A percentile compares a stretch with the other conserved stretches of the same genome.
Evolutionary conservation across 106 monocot species (phyloP).

Genomic region (Hemerocallis citrina): DNA sequence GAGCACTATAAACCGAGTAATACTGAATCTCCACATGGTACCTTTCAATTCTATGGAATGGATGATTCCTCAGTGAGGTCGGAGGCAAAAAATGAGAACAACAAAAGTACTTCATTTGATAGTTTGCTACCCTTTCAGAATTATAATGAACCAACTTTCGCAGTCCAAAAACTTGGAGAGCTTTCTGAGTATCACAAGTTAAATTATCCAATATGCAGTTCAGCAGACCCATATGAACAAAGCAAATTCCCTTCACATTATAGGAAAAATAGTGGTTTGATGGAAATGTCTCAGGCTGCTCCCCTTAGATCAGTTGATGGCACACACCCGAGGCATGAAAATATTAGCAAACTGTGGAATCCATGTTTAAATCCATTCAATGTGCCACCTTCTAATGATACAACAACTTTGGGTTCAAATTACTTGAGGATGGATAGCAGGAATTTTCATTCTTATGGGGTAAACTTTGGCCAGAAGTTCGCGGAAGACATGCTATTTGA

Average conservation of each 20-base stretch:
- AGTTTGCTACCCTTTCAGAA: slow-evolving; percentile 9
- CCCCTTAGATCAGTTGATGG: background rate
- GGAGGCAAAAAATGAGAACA: background rate
- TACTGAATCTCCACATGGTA: slow-evolving; percentile 10
- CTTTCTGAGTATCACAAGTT: slow-evolving; percentile 6
- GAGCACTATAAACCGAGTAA: background rate
- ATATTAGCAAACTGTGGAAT: slow-evolving; percentile 5
- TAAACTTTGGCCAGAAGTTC: background rate
- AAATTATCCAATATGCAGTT: slow-evolving; percentile 7
- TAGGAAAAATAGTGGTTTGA: slow-evolving; percentile 2
- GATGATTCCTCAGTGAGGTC: slow-evolving; percentile 6
- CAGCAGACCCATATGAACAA: slow-evolving; percentile 3
- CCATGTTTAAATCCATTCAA: slow-evolving; percentile 2
- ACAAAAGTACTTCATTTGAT: slow-evolving; percentile 3
- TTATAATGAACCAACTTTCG: slow-evolving; percentile 14
- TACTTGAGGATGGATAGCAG: background rate
- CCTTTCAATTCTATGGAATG: slow-evolving; percentile 9
- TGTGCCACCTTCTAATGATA: slow-evolving; percentile 6
- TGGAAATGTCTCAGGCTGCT: slow-evolving; percentile 9
- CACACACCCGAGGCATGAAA: slow-evolving; percentile 3
- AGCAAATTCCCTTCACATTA: slow-evolving; percentile 6
- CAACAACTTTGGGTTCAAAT: slow-evolving; percentile 3
- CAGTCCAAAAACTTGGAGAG: slow-evolving; percentile 2
- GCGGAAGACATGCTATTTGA: background rate
- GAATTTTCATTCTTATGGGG: slow-evolving; percentile 7